Evolutionary conservation across 805 yeast genomes (phyloP), one percentile per base, ranked within the genome.

Genomic region (Candida maris): DNA sequence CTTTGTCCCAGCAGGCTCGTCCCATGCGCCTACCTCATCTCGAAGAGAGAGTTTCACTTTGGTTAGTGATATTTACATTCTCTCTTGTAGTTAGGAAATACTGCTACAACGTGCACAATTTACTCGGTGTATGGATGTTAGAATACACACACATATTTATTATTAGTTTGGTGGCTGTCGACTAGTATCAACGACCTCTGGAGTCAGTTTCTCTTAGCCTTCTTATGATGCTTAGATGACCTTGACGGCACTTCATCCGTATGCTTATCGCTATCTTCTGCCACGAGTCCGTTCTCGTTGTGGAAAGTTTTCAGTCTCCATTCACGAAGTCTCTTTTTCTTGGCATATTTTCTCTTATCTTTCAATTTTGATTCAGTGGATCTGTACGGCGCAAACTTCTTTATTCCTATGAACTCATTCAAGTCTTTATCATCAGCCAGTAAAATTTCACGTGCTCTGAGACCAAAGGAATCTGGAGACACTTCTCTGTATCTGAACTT

Each of bases 371-470:
- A 69, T 41, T 85, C 94, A 46, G 75, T 75, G 17, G 86, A 77
- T 58, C 96, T 78, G 59, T 85, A 93, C 19, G 97, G 91, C 0
- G 97, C 97, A 48, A 93, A 79, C 61, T 89, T 89, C 68, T 91
- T 91, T 51, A 93, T 66, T 16, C 96, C 93, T 39, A 88, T 81
- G 52, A 71, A 88, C 38, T 80, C 82, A 61, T 93, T 93, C 60
- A 93, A 70, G 32, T 82, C 84, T 42, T 73, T 71, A 58, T 93
- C 98, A 54, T 85, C 91, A 10, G 98, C 98, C 40, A 86, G 65
- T 36, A 93, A 68, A 32, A 93, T 93, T 51, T 93, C 98, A 44
- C 93, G 72, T 0, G 93, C 74, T 0, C 85, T 71, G 32, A 93
- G 70, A 9, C 97, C 97, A 64, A 76, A 93, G 7, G 88, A 67